Evolutionary conservation across 306 rosid species (phyloP).

Genomic region (Biancaea sappan): DNA sequence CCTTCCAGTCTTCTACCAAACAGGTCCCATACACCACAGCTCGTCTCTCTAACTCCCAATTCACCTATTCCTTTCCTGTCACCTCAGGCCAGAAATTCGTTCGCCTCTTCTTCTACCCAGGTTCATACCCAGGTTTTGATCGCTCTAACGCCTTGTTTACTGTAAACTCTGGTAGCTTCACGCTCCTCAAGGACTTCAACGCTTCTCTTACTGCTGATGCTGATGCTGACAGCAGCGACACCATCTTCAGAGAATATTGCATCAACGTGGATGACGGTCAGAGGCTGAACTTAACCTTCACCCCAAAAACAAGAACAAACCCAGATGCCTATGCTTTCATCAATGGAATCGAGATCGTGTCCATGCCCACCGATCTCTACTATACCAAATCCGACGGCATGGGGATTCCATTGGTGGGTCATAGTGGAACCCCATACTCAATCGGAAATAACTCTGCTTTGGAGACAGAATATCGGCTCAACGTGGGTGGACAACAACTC

Average conservation of each 20-base stretch:
- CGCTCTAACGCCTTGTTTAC: constrained; percentile 38
- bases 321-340: constrained; percentile 56
- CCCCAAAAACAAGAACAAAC: constrained; percentile 28
- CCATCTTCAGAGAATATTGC: constrained; percentile 45
- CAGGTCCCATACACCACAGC: constrained; percentile 32
- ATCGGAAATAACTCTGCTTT: constrained; percentile 4
- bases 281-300: constrained; percentile 47
- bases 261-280: constrained; percentile 34
- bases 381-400: not conserved
- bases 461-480: constrained; percentile 37
- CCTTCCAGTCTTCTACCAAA: not conserved
- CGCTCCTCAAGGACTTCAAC: constrained; percentile 44
- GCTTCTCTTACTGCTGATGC: constrained; percentile 39
- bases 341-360: constrained; percentile 72
- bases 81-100: constrained; percentile 41
- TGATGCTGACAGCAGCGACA: not conserved
- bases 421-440: not conserved
- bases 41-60: constrained; percentile 38
- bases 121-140: constrained; percentile 15
- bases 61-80: constrained; percentile 55
- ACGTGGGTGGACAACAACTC: constrained; percentile 13
- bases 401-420: not conserved
- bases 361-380: constrained; percentile 72
- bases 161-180: constrained; percentile 32
- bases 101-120: constrained; percentile 49